These are phyloP conservation scores for Geotrichum europaeum DNA, from an alignment of 1,139 yeast genomes.

Conservation along the genomic window DNA sequence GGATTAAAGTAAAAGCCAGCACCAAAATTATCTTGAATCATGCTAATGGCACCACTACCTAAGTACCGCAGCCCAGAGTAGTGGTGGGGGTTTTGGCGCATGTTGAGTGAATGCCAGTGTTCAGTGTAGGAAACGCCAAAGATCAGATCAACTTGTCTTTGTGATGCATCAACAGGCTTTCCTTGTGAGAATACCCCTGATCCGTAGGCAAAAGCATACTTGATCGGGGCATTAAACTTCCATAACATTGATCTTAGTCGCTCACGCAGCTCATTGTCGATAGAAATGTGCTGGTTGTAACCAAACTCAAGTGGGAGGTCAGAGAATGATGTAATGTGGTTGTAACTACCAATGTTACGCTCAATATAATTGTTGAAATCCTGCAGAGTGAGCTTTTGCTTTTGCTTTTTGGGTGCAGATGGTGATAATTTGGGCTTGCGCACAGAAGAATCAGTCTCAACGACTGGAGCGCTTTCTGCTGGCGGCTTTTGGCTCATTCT, in stretches of 20 bases:
- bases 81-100: slow-evolving; percentile 61
- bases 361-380: slow-evolving; percentile 23
- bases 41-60: slow-evolving; percentile 55
- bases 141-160: slow-evolving; percentile 82
- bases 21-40: slow-evolving; percentile 59
- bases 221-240: slow-evolving; percentile 61
- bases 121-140: slow-evolving; percentile 69
- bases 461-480: neutral
- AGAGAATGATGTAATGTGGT: slow-evolving; percentile 37
- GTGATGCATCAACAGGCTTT: slow-evolving; percentile 28
- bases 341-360: slow-evolving; percentile 24
- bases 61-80: slow-evolving; percentile 61
- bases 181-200: slow-evolving; percentile 91
- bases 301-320: slow-evolving; percentile 52
- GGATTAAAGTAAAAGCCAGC: slow-evolving; percentile 96
- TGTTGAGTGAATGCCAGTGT: slow-evolving; percentile 70
- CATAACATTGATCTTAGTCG: slow-evolving; percentile 47
- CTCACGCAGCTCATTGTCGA: slow-evolving; percentile 43
- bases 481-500: neutral
- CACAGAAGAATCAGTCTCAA: neutral
- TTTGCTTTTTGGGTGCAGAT: neutral
- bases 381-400: slow-evolving; percentile 2
- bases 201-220: slow-evolving; percentile 87
- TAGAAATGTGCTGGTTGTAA: slow-evolving; percentile 50
- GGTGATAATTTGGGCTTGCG: neutral